These are phyloP conservation scores for Stygiomarasmius scandens DNA, from an alignment of 1,284 basidiomycete genomes.

Conservation along the genomic window DNA sequence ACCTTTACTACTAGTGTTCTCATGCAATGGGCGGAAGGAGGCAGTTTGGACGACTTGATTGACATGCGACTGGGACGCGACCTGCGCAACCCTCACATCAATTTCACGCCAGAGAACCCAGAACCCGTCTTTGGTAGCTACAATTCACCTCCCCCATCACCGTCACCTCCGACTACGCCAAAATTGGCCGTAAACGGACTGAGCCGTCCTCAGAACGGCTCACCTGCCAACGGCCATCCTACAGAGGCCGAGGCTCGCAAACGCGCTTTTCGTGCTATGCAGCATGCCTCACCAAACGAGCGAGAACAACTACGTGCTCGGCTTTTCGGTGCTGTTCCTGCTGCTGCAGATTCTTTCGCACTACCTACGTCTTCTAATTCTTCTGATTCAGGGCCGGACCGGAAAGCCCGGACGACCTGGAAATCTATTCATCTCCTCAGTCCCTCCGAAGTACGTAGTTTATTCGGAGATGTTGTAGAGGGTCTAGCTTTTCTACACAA, in stretches of 20 bases:
- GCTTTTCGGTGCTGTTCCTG: slow-evolving; percentile 35
- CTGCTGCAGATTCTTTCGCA: slow-evolving; percentile 11
- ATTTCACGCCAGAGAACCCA: slow-evolving; percentile 30
- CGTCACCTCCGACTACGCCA: slow-evolving; percentile 15
- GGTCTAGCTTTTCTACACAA: slow-evolving; percentile 84
- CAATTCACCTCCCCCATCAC: slow-evolving; percentile 26
- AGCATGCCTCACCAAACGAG: slow-evolving; percentile 64
- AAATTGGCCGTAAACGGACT: no score
- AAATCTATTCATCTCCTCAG: slow-evolving; percentile 80
- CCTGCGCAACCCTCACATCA: slow-evolving; percentile 49
- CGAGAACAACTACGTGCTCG: slow-evolving; percentile 58
- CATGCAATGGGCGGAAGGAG: slow-evolving; percentile 94
- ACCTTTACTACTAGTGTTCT: slow-evolving; percentile 60
- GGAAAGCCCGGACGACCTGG: no score
- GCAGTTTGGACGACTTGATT: slow-evolving; percentile 85
- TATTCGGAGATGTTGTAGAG: slow-evolving; percentile 19
- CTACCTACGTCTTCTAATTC: no score
- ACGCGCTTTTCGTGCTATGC: slow-evolving; percentile 72
- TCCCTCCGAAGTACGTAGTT: slow-evolving; percentile 75
- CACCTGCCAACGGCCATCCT: no score
- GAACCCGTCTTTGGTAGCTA: slow-evolving; percentile 22
- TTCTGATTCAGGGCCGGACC: no score
- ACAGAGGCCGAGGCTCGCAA: slow-evolving; percentile 70
- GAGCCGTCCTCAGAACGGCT: no score
- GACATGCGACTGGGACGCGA: slow-evolving; percentile 68